These are phyloP conservation scores for Diaporthe amygdali DNA, from an alignment of 2,329 filamentous ascomycete genomes.

Conservation along the genomic window DNA sequence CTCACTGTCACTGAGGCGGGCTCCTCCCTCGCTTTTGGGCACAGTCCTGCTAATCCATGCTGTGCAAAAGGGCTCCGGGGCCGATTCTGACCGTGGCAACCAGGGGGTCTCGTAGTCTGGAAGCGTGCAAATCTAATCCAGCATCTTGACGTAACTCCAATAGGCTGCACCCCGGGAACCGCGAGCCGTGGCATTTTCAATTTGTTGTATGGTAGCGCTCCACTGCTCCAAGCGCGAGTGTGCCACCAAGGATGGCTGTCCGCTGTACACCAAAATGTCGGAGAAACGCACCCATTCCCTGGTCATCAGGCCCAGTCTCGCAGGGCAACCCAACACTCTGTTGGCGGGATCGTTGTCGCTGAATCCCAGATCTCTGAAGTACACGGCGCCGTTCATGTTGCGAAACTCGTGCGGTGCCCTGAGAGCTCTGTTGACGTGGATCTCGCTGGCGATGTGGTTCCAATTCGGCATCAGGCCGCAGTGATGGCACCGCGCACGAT, in stretches of 20 bases:
- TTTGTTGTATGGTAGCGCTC: too few species aligned
- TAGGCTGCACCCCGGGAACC: background rate
- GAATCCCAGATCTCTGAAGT: background rate
- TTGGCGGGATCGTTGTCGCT: background rate
- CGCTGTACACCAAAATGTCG: background rate
- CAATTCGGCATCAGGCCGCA: background rate
- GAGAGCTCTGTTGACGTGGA: background rate
- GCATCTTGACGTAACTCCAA: background rate
- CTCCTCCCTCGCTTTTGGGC: background rate
- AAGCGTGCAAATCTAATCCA: background rate
- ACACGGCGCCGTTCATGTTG: background rate
- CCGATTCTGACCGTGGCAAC: background rate
- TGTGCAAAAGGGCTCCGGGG: background rate
- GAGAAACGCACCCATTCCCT: background rate
- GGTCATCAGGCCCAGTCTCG: background rate
- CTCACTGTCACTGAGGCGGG: background rate
- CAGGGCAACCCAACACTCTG: too few species aligned
- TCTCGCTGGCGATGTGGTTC: background rate
- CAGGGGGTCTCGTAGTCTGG: background rate
- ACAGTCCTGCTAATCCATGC: background rate
- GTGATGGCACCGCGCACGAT: background rate
- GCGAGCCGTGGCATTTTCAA: too few species aligned
- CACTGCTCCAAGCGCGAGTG: too few species aligned
- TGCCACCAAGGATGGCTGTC: too few species aligned
- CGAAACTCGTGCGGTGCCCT: background rate